Conservation (phyloP, 2,329 filamentous ascomycete genomes). For the Knufia petricola region DNA sequence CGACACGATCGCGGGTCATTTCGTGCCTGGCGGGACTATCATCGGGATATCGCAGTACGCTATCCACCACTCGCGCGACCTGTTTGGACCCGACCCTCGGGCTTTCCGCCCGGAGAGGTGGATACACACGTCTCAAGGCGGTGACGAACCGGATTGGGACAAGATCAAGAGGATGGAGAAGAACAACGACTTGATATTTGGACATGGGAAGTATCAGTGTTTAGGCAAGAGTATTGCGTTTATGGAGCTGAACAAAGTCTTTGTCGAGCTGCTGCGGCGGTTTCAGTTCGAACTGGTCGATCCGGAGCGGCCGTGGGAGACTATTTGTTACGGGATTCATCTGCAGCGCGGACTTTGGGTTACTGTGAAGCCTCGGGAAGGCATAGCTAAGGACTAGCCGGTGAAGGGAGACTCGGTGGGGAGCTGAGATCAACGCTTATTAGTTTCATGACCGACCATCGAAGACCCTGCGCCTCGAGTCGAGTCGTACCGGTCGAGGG, state of each 20-base stretch:
- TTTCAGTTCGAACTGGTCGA: slow-evolving; percentile 14
- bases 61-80: slow-evolving; percentile 30
- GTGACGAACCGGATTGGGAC: slow-evolving; percentile 26
- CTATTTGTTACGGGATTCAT: slow-evolving; percentile 12
- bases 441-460: too few relatives aligned
- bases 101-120: slow-evolving; percentile 43
- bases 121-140: slow-evolving; percentile 24
- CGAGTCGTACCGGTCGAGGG: too few relatives aligned
- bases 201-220: slow-evolving; percentile 37
- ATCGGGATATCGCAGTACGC: too few relatives aligned
- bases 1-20: slow-evolving; percentile 31
- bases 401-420: too few relatives aligned
- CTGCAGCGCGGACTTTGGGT: slow-evolving; percentile 16
- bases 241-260: slow-evolving; percentile 41
- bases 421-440: too few relatives aligned
- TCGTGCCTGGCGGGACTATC: slow-evolving; percentile 38
- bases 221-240: slow-evolving; percentile 41
- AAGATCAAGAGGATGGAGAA: slow-evolving; percentile 31
- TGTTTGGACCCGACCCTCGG: slow-evolving; percentile 33
- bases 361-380: slow-evolving; percentile 3
- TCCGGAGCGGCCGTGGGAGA: slow-evolving; percentile 9
- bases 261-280: slow-evolving; percentile 31
- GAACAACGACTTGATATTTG: slow-evolving; percentile 38
- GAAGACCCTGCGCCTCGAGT: too few relatives aligned
- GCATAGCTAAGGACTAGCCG: too few relatives aligned